Evolutionary conservation across 139 green algal species (phyloP).

Genomic region (Pycnococcus provasolii): DNA sequence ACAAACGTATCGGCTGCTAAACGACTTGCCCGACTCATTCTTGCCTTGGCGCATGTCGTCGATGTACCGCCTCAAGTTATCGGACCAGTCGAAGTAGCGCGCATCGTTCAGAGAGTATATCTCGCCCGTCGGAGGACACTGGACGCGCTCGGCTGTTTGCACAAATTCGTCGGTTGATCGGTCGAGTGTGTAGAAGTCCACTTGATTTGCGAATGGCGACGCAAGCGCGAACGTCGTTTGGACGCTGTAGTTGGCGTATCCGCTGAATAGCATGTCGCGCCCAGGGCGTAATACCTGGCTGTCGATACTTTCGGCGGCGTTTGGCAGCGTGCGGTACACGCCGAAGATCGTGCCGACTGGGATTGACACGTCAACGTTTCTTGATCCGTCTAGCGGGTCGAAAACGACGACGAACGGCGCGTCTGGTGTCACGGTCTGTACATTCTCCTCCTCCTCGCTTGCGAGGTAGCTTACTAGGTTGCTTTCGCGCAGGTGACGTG

Average conservation of each 20-base stretch:
- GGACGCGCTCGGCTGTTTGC: constrained; percentile 68
- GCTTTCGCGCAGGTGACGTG: constrained; percentile 28
- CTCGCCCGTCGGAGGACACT: constrained; percentile 51
- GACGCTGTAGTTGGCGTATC: constrained; percentile 49
- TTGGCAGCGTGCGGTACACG: constrained; percentile 37
- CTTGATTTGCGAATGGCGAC: not conserved
- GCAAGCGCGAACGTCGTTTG: constrained; percentile 41
- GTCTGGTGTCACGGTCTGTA: not conserved
- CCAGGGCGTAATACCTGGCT: constrained; percentile 18
- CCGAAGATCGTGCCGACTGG: constrained; percentile 66
- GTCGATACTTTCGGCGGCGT: not conserved
- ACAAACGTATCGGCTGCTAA: constrained; percentile 58
- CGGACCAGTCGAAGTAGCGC: constrained; percentile 56
- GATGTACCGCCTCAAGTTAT: constrained; percentile 48
- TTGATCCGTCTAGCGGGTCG: constrained; percentile 58
- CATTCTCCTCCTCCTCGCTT: constrained; percentile 51
- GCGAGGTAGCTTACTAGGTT: constrained; percentile 39
- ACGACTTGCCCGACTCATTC: constrained; percentile 52
- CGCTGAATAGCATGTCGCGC: constrained; percentile 35
- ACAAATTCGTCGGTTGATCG: constrained; percentile 78
- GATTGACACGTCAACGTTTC: constrained; percentile 55
- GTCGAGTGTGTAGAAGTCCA: constrained; percentile 74
- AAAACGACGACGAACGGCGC: constrained; percentile 44
- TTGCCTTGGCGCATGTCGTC: constrained; percentile 44
- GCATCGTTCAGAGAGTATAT: constrained; percentile 70